Evolutionary conservation across 805 yeast genomes (phyloP), one percentile per base, ranked within the genome.

Genomic region (Sugiyamaella floridensis): DNA sequence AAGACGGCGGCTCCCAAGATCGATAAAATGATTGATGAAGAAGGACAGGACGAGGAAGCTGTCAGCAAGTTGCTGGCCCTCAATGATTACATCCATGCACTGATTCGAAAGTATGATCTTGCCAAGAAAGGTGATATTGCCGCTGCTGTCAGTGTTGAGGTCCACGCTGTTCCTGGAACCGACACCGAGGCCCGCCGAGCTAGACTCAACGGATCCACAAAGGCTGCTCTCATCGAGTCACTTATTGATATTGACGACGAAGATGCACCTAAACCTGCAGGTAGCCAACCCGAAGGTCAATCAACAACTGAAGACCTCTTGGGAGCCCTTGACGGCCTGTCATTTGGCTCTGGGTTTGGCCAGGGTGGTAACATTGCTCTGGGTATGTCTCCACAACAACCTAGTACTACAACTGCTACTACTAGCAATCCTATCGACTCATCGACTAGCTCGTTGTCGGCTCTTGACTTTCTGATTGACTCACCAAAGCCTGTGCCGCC

Each of bases 1-100:
- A 90, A 86, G 67, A 82, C 82, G 46, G 82, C 97, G 29, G 89
- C 84, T 64, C 96, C 97, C 42, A 89, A 86, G 61, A 79, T 93
- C 59, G 86, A 86, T 66, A 85, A 83, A 60, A 85, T 93, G 60
- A 81, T 88, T 55, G 85, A 81, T 62, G 96, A 88, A 62, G 78
- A 79, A 40, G 83, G 81, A 20, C 76, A 78, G 43, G 83, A 80
- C 32, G 81, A 73, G 44, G 78, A 73, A 32, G 78, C 85, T 9
- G 86, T 88, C 37, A 75, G 74, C 48, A 82, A 80, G 54, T 71
- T 93, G 50, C 73, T 87, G 49, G 74, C 73, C 37, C 74, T 93
- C 53, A 87, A 88, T 67, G 96, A 88, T 65, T 78, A 78, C 51
- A 83, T 90, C 56, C 84, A 87, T 65, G 74, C 78, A 5, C 76